Conservation (phyloP, 148 eudicot genomes). For the Chenopodium formosanum region DNA sequence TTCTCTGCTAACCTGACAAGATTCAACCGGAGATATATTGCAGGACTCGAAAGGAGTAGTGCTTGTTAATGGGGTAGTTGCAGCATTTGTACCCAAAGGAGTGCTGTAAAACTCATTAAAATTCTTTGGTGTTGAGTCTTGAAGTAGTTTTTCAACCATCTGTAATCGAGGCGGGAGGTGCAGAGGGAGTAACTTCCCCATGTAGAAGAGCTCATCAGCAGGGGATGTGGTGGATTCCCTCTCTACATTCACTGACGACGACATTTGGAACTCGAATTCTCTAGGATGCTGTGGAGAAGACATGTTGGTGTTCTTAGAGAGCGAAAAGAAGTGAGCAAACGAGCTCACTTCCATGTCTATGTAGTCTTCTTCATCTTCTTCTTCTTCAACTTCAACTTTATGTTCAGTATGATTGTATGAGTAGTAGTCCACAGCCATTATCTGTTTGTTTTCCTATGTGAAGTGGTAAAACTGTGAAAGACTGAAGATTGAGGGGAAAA, state of each 20-base stretch:
- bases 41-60: constrained; percentile 72
- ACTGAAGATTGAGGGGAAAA: background rate
- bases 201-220: constrained; percentile 82
- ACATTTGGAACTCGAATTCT: constrained; percentile 79
- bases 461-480: background rate
- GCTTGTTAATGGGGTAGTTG: constrained; percentile 36
- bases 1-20: constrained; percentile 57
- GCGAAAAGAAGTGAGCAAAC: constrained; percentile 36
- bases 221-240: constrained; percentile 57
- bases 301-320: constrained; percentile 2
- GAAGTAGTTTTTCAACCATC: constrained; percentile 62
- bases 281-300: constrained; percentile 17
- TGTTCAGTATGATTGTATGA: constrained; percentile 13
- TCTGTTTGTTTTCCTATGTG: background rate
- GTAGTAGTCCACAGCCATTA: constrained; percentile 33
- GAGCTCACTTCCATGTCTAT: constrained; percentile 77
- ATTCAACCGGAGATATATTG: constrained; percentile 56
- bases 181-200: constrained; percentile 75
- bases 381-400: constrained; percentile 3
- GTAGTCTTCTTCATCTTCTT: constrained; percentile 64
- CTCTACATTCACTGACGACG: constrained; percentile 37
- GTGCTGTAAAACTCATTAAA: constrained; percentile 47
- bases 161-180: constrained; percentile 74
- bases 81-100: constrained; percentile 43
- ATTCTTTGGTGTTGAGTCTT: constrained; percentile 29